phyloP scores from a whole-genome alignment of 2,329 filamentous ascomycete genomes.

The Coleophoma crateriformis region DNA sequence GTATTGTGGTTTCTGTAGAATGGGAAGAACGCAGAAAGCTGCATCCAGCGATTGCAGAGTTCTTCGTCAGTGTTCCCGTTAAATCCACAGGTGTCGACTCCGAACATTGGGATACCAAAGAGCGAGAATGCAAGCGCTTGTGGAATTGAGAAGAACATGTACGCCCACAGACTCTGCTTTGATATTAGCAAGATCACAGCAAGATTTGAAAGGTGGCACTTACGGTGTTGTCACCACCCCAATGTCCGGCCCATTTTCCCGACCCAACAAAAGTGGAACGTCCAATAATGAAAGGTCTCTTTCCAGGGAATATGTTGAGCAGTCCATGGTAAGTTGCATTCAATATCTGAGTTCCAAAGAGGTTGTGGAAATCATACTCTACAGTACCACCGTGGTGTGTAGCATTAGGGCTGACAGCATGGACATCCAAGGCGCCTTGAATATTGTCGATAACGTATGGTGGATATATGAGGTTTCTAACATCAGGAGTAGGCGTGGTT shows the following conservation, averaged over 20 bases:
- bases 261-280: conserved; percentile 76
- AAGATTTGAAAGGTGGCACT: neutral
- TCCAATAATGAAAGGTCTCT: conserved; percentile 79
- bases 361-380: conserved; percentile 81
- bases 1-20: conserved; percentile 76
- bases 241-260: conserved; percentile 73
- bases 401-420: conserved; percentile 71
- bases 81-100: conserved; percentile 67
- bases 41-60: conserved; percentile 71
- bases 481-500: conserved; percentile 55
- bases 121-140: conserved; percentile 71
- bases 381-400: conserved; percentile 66
- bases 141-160: conserved; percentile 72
- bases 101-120: conserved; percentile 75
- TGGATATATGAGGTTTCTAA: conserved; percentile 65
- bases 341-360: conserved; percentile 70
- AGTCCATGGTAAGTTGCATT: conserved; percentile 60
- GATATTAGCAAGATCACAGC: too few relatives aligned
- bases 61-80: conserved; percentile 61
- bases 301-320: conserved; percentile 38
- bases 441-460: conserved; percentile 74
- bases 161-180: conserved; percentile 49
- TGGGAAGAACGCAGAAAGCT: conserved; percentile 67
- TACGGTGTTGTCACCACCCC: conserved; percentile 72
- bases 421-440: conserved; percentile 65